Conservation (phyloP, 169 alveolate species). For the Plasmodium inui region DNA sequence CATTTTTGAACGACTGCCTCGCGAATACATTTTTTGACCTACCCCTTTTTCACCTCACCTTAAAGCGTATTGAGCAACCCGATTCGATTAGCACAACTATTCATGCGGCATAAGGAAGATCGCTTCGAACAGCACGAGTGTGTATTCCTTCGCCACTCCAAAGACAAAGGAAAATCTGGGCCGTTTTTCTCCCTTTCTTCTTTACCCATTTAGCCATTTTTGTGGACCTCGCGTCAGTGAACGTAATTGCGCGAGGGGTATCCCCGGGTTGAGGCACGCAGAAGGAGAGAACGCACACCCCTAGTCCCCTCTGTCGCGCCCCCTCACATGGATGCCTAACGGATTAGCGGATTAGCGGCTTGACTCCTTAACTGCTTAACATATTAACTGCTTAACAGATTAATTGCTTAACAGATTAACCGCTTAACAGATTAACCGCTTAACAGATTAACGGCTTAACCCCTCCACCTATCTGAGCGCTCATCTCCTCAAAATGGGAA, state of each 20-base stretch:
- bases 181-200: neutral
- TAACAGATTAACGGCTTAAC: neutral
- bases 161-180: neutral
- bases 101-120: neutral
- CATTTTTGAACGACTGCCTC: neutral
- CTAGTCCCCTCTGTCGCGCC: neutral
- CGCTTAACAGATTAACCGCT: too few relatives aligned
- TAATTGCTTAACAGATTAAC: too few relatives aligned
- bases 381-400: too few relatives aligned
- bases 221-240: neutral
- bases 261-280: neutral
- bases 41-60: neutral
- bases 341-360: neutral
- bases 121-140: neutral
- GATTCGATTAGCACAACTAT: neutral
- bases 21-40: neutral
- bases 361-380: neutral
- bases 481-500: constrained; percentile 24
- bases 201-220: neutral
- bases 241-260: neutral
- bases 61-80: neutral
- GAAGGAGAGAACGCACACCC: neutral
- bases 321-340: neutral
- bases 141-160: neutral
- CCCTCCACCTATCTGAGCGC: neutral